phyloP scores from a whole-genome alignment of 2,329 filamentous ascomycete species.

The Cadophora gregata region DNA sequence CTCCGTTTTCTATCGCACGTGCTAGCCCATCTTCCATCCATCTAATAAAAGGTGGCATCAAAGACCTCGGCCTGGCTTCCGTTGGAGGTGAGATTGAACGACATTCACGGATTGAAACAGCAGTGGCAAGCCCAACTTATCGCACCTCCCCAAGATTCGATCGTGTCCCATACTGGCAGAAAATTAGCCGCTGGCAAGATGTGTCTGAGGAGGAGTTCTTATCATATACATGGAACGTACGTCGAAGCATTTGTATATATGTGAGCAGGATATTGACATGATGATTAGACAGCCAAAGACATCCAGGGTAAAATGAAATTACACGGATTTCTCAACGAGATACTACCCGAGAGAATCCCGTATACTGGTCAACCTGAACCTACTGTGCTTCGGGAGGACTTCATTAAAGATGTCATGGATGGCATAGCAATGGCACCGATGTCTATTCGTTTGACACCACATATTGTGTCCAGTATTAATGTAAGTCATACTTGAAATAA shows the following conservation, averaged over 20 bases:
- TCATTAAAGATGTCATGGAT: slow-evolving; percentile 58
- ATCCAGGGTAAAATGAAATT: slow-evolving; percentile 56
- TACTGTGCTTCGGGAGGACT: slow-evolving; percentile 55
- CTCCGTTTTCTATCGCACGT: background rate
- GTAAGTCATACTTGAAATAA: background rate
- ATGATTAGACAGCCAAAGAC: slow-evolving; percentile 52
- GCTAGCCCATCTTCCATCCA: no score
- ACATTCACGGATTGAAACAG: background rate
- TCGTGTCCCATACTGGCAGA: slow-evolving; percentile 54
- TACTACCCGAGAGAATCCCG: slow-evolving; percentile 58
- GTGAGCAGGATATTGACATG: slow-evolving; percentile 7
- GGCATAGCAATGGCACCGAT: slow-evolving; percentile 63
- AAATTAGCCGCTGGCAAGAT: slow-evolving; percentile 55
- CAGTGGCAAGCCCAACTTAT: slow-evolving; percentile 23
- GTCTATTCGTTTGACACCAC: slow-evolving; percentile 65
- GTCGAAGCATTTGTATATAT: slow-evolving; percentile 37
- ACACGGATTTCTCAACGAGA: slow-evolving; percentile 53
- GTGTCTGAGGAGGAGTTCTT: slow-evolving; percentile 56
- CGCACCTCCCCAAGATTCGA: slow-evolving; percentile 30
- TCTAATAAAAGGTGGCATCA: background rate
- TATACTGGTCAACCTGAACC: slow-evolving; percentile 40
- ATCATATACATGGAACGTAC: slow-evolving; percentile 60
- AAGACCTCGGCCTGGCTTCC: background rate
- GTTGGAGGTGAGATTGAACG: background rate
- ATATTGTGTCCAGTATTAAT: slow-evolving; percentile 63